phyloP scores from a whole-genome alignment of 2,329 filamentous ascomycete genomes.

The Blumeria graminis region DNA sequence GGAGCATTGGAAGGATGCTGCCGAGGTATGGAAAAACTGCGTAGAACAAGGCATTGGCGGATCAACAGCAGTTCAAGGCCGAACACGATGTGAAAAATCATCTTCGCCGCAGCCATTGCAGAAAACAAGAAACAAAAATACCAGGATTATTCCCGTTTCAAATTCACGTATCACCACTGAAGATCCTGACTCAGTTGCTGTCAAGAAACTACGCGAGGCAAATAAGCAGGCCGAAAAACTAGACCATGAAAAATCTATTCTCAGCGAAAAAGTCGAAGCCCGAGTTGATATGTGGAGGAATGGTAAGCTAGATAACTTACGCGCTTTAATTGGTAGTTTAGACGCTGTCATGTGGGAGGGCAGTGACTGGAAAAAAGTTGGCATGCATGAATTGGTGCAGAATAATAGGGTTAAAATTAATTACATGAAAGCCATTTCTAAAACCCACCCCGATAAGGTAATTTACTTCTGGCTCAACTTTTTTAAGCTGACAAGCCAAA shows the following conservation, averaged over 20 bases:
- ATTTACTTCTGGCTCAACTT: constrained; percentile 15
- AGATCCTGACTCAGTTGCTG: constrained; percentile 40
- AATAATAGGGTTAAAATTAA: constrained; percentile 88
- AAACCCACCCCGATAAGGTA: constrained; percentile 98
- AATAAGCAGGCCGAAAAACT: constrained; percentile 67
- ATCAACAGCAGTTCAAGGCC: constrained; percentile 56
- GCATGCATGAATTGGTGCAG: constrained; percentile 78
- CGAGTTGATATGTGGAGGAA: constrained; percentile 61
- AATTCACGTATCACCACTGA: constrained; percentile 21
- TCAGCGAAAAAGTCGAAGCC: constrained; percentile 67
- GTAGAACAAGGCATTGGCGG: constrained; percentile 77
- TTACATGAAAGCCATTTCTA: constrained; percentile 98
- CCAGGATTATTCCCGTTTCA: constrained; percentile 16
- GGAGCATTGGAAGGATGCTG: constrained; percentile 79
- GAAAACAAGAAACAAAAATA: constrained; percentile 21
- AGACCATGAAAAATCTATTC: constrained; percentile 79
- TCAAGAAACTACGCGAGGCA: constrained; percentile 56
- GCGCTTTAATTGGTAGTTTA: constrained; percentile 65
- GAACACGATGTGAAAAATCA: constrained; percentile 74
- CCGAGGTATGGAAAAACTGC: constrained; percentile 53
- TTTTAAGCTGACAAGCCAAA: not conserved
- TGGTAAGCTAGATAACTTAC: constrained; percentile 77
- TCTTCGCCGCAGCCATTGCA: constrained; percentile 37
- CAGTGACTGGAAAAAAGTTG: constrained; percentile 91
- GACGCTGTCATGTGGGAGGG: constrained; percentile 79